phyloP scores from a whole-genome alignment of 352 stramenopile genomes.

The Phytophthora pini region DNA sequence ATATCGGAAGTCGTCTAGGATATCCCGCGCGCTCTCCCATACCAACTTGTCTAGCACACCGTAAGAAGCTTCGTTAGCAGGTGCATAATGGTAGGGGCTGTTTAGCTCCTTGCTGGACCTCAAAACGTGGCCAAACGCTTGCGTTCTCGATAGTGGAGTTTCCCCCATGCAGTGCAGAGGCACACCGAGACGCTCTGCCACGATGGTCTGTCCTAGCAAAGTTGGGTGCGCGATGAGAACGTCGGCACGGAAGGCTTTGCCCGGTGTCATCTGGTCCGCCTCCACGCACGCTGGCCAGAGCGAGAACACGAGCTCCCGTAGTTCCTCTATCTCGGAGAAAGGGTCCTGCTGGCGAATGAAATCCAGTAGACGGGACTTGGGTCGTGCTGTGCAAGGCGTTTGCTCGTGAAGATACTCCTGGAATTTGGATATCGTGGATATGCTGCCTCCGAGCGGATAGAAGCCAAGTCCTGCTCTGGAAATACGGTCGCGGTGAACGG shows the following conservation, averaged over 20 bases:
- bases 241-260: slow-evolving; percentile 43
- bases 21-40: slow-evolving; percentile 34
- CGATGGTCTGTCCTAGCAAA: slow-evolving; percentile 42
- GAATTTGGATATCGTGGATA: slow-evolving; percentile 18
- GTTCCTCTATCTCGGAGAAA: slow-evolving; percentile 1
- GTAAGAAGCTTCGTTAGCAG: not conserved
- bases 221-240: slow-evolving; percentile 42
- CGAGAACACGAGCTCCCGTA: slow-evolving; percentile 37
- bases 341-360: not conserved
- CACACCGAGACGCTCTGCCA: slow-evolving; percentile 51
- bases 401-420: slow-evolving; percentile 15
- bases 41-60: not conserved
- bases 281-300: slow-evolving; percentile 37
- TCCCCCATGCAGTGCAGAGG: slow-evolving; percentile 45
- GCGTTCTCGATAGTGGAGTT: slow-evolving; percentile 41
- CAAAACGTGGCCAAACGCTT: slow-evolving; percentile 40
- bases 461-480: slow-evolving; percentile 41
- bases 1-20: slow-evolving; percentile 44
- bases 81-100: not conserved
- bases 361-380: not conserved
- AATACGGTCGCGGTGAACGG: slow-evolving; percentile 59
- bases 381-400: not conserved
- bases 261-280: slow-evolving; percentile 36
- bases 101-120: not conserved
- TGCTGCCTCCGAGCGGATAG: slow-evolving; percentile 36